These are phyloP conservation scores for Crithidia thermophila DNA, from an alignment of 208 protist species.

Conservation along the genomic window DNA sequence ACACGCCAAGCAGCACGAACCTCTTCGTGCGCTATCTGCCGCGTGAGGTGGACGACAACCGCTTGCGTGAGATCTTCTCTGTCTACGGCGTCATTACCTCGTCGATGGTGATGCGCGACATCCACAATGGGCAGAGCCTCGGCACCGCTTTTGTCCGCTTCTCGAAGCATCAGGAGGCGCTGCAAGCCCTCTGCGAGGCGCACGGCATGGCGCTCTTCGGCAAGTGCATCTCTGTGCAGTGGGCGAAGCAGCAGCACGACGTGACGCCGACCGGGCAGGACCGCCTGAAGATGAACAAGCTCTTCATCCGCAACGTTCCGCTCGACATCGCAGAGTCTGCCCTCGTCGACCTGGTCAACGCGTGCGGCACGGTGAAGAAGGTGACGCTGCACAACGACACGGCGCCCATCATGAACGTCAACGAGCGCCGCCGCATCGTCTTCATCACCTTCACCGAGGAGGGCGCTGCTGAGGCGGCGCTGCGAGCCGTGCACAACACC, in stretches of 20 bases:
- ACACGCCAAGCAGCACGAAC: slow-evolving; percentile 52
- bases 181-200: slow-evolving; percentile 30
- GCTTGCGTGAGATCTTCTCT: slow-evolving; percentile 41
- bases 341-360: slow-evolving; percentile 39
- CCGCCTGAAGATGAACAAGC: slow-evolving; percentile 72
- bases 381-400: slow-evolving; percentile 80
- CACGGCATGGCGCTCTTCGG: slow-evolving; percentile 29
- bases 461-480: slow-evolving; percentile 53
- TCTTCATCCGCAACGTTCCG: slow-evolving; percentile 88
- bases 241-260: slow-evolving; percentile 74
- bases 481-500: slow-evolving; percentile 46
- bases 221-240: slow-evolving; percentile 66
- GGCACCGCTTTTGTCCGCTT: slow-evolving; percentile 59
- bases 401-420: slow-evolving; percentile 29
- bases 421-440: slow-evolving; percentile 30
- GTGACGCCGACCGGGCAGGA: slow-evolving; percentile 62
- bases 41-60: slow-evolving; percentile 40
- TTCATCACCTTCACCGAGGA: slow-evolving; percentile 52
- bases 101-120: slow-evolving; percentile 66
- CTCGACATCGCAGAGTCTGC: slow-evolving; percentile 35
- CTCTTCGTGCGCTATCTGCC: slow-evolving; percentile 51
- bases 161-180: slow-evolving; percentile 31
- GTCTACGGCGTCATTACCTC: slow-evolving; percentile 42
- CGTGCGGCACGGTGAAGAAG: slow-evolving; percentile 55
- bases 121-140: slow-evolving; percentile 54